Conservation (phyloP, 495 filamentous ascomycete genomes). For the Daldinia loculata region DNA sequence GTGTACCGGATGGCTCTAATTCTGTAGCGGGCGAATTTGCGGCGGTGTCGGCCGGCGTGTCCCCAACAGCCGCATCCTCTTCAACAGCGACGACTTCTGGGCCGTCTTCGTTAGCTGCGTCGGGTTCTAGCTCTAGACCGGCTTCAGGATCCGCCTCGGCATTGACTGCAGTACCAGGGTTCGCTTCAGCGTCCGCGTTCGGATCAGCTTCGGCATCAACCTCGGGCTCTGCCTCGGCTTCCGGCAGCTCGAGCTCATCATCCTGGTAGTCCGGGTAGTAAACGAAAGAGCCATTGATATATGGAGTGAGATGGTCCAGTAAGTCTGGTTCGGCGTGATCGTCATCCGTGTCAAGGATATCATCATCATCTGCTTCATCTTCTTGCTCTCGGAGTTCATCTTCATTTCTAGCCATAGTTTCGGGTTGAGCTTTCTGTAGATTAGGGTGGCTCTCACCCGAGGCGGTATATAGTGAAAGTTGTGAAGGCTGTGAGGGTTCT, state of each 20-base stretch:
- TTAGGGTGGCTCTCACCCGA: not conserved
- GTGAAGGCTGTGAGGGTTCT: not conserved
- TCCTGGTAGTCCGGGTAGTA: conserved; percentile 35
- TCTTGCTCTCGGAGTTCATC: conserved; percentile 1
- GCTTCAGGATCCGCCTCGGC: not conserved
- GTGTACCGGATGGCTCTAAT: conserved; percentile 7
- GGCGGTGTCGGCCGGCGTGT: conserved; percentile 39
- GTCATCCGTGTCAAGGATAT: not conserved
- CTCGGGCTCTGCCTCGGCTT: conserved; percentile 14
- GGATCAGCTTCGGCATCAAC: conserved; percentile 2
- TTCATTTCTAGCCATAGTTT: not conserved
- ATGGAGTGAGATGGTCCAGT: conserved; percentile 44
- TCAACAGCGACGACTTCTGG: not conserved
- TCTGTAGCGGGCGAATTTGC: conserved; percentile 33
- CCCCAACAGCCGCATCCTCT: conserved; percentile 9
- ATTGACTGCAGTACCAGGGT: conserved; percentile 9
- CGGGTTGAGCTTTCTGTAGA: not conserved
- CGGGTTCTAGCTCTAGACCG: not conserved
- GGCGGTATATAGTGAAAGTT: not conserved
- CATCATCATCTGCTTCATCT: not conserved
- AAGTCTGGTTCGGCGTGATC: conserved; percentile 14
- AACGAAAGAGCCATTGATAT: conserved; percentile 34
- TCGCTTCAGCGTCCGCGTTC: not conserved
- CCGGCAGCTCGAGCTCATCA: conserved; percentile 18
- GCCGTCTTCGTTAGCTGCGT: conserved; percentile 19